Evolutionary conservation across 371 early-diverging fungal species (phyloP).

Genomic region (Mucor irregularis): DNA sequence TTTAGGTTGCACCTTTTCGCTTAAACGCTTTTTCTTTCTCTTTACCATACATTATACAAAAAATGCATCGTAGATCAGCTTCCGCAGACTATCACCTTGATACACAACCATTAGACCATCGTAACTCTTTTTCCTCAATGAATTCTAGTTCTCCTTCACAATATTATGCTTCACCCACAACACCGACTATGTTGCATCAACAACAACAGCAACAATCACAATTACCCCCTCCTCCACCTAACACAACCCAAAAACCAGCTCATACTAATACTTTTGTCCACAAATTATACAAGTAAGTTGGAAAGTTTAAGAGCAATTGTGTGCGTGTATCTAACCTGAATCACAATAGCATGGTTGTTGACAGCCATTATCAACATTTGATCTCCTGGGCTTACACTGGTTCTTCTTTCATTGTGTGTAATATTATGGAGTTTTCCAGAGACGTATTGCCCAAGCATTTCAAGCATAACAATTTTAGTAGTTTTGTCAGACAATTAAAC

Average conservation of each 20-base stretch:
- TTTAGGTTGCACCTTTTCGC: constrained; percentile 1
- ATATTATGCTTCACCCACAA: neutral
- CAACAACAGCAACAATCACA: too few species aligned
- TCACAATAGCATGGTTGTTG: constrained; percentile 79
- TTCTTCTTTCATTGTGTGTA: constrained; percentile 88
- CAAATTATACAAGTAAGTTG: constrained; percentile 50
- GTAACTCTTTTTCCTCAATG: neutral
- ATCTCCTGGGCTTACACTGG: constrained; percentile 86
- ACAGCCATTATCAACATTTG: constrained; percentile 76
- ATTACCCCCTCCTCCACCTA: constrained; percentile 29
- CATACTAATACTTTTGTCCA: constrained; percentile 47
- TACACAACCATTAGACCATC: constrained; percentile 1
- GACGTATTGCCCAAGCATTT: constrained; percentile 83
- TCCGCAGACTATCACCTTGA: constrained; percentile 15
- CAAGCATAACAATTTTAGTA: constrained; percentile 87
- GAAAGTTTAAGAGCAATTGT: too few species aligned
- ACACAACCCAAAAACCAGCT: constrained; percentile 24
- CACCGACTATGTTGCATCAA: too few species aligned
- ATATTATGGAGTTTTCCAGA: constrained; percentile 81
- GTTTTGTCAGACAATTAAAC: constrained; percentile 89
- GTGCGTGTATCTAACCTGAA: too few species aligned
- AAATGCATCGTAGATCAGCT: constrained; percentile 17
- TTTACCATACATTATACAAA: neutral
- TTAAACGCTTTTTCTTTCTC: constrained; percentile 14
- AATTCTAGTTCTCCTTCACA: neutral